These are phyloP conservation scores for Malus hybrid DNA, from an alignment of 331 rosid species.

Conservation along the genomic window DNA sequence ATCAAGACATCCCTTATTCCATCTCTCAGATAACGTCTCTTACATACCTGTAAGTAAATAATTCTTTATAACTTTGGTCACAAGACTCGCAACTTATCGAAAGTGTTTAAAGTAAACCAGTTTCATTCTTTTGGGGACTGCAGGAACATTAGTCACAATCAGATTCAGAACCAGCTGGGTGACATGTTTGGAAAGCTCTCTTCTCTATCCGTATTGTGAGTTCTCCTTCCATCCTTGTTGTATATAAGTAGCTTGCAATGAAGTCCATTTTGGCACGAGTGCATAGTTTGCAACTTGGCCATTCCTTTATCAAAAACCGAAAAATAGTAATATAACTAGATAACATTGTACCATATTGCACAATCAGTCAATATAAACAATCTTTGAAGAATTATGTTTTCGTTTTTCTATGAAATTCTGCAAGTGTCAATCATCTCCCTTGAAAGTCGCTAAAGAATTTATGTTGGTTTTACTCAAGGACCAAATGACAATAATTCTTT, in stretches of 20 bases:
- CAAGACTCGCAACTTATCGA: neutral
- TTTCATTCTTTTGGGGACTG: conserved; percentile 22
- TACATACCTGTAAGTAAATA: conserved; percentile 56
- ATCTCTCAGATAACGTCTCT: conserved; percentile 51
- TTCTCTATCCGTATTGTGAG: conserved; percentile 76
- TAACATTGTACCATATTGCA: neutral
- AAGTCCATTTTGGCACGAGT: conserved; percentile 10
- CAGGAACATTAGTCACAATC: conserved; percentile 87
- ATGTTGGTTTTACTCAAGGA: conserved; percentile 3
- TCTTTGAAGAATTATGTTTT: neutral
- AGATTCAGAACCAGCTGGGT: conserved; percentile 51
- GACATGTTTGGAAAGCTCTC: conserved; percentile 49
- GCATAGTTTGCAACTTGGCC: neutral
- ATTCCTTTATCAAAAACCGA: neutral
- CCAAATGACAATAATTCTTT: conserved; percentile 14
- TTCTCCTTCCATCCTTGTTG: conserved; percentile 24
- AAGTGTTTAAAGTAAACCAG: conserved; percentile 7
- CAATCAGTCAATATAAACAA: neutral
- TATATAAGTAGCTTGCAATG: conserved; percentile 2
- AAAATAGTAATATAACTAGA: neutral
- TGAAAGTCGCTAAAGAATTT: no score
- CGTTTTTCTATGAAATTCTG: neutral
- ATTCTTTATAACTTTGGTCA: conserved; percentile 11
- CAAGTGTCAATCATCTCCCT: neutral
- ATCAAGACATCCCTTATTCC: conserved; percentile 59